phyloP scores from a whole-genome alignment of 495 filamentous ascomycete species.

The Daldinia vernicosa region DNA sequence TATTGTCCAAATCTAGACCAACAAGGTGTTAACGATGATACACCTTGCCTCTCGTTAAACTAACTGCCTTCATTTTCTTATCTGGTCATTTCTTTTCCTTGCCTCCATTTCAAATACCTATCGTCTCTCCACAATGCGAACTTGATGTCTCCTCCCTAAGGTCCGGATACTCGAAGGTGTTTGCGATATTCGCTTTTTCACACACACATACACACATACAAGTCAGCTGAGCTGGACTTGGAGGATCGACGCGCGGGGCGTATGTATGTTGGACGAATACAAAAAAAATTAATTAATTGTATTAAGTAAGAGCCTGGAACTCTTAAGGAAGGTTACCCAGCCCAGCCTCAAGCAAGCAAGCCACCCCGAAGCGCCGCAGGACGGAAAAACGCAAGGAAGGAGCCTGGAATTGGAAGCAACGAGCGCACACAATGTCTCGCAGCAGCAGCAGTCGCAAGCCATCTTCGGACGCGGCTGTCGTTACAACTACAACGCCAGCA shows the following conservation, averaged over 20 bases:
- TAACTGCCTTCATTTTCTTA: background rate
- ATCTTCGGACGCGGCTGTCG: background rate
- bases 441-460: slow-evolving; percentile 19
- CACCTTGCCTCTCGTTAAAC: background rate
- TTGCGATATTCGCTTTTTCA: slow-evolving; percentile 11
- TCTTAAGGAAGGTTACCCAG: background rate
- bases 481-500: slow-evolving; percentile 5
- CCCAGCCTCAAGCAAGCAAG: background rate
- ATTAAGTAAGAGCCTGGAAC: too few species aligned
- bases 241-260: slow-evolving; percentile 32
- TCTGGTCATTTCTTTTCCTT: background rate
- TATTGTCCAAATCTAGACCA: background rate
- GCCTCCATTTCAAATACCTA: background rate
- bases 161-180: background rate
- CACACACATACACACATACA: background rate
- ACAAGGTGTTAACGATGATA: background rate
- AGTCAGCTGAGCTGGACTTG: slow-evolving; percentile 31
- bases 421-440: slow-evolving; percentile 27
- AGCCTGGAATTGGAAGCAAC: background rate
- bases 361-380: slow-evolving; percentile 16
- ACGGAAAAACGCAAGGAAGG: slow-evolving; percentile 11
- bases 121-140: background rate
- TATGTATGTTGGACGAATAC: background rate
- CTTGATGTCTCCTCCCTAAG: slow-evolving; percentile 4
- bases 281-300: background rate